Percentiles rank a stretch among this genome's conserved stretches.
These are phyloP conservation scores for Cornus kousa DNA, from an alignment of 148 eudicot genomes.

Conservation along the genomic window DNA sequence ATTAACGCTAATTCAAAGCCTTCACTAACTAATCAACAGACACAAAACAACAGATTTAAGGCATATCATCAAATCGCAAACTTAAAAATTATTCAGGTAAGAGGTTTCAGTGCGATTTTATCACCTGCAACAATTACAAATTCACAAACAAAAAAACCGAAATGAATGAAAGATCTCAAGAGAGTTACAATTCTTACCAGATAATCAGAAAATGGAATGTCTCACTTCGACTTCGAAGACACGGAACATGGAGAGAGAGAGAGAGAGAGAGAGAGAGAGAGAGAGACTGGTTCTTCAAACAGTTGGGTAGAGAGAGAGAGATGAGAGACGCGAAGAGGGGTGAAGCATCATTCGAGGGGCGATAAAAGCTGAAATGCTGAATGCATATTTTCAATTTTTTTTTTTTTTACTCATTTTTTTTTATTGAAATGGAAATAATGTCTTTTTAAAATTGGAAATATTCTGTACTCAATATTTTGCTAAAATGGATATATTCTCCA, in stretches of 20 bases:
- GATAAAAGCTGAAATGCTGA: not conserved
- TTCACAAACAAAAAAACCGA: not conserved
- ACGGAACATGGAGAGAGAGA: not conserved
- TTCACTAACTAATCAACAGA: not conserved
- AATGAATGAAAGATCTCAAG: not conserved
- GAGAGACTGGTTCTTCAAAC: not conserved
- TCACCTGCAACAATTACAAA: not conserved
- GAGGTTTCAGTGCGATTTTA: not conserved
- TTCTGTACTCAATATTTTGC: too few species aligned
- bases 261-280: conserved; percentile 4
- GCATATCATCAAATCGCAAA: not conserved
- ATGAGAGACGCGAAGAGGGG: not conserved
- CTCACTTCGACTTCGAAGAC: not conserved
- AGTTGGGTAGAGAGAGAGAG: not conserved
- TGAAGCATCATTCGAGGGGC: not conserved
- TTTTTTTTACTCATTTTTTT: too few species aligned
- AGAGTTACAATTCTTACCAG: conserved; percentile 1
- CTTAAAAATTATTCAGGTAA: not conserved
- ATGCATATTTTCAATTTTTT: not conserved
- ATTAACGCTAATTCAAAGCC: too few species aligned
- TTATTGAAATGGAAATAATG: too few species aligned
- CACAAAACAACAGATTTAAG: not conserved
- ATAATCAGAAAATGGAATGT: not conserved
- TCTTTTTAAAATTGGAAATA: too few species aligned
- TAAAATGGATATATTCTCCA: too few species aligned